Conservation (phyloP, 2,329 filamentous ascomycete species). For the Aspergillus nomiae region DNA sequence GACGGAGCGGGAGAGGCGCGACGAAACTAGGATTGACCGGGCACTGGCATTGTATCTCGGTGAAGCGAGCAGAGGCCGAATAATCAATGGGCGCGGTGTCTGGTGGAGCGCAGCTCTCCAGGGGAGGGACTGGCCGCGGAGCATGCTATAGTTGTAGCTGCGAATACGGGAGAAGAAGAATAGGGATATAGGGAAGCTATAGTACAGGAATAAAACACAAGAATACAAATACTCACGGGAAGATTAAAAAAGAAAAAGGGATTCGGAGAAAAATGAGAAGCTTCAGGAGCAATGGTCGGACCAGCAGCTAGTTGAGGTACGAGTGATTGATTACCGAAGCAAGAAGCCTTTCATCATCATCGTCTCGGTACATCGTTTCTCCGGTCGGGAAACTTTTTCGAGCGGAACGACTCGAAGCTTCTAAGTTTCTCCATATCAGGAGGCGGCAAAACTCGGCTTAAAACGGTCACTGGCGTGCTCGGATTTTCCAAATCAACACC, state of each 20-base stretch:
- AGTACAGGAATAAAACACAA: slow-evolving; percentile 11
- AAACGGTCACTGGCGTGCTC: neutral
- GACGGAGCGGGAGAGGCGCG: slow-evolving; percentile 26
- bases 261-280: neutral
- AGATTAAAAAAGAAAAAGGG: neutral
- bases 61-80: slow-evolving; percentile 34
- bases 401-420: slow-evolving; percentile 35
- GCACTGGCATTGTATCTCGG: slow-evolving; percentile 35
- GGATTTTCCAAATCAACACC: neutral
- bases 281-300: neutral
- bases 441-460: slow-evolving; percentile 18
- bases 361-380: slow-evolving; percentile 31
- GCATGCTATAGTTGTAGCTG: slow-evolving; percentile 53
- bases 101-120: slow-evolving; percentile 64
- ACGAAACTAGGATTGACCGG: slow-evolving; percentile 28
- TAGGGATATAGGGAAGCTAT: slow-evolving; percentile 10
- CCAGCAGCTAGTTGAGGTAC: slow-evolving; percentile 8
- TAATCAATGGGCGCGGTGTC: slow-evolving; percentile 45
- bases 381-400: slow-evolving; percentile 38
- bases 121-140: slow-evolving; percentile 65
- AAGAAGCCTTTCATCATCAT: slow-evolving; percentile 35
- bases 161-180: slow-evolving; percentile 9
- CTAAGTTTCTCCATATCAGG: slow-evolving; percentile 24
- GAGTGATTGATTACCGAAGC: slow-evolving; percentile 33
- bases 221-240: neutral